Evolutionary conservation across 257 asterid species (phyloP).

Genomic region (Solanum chilense): DNA sequence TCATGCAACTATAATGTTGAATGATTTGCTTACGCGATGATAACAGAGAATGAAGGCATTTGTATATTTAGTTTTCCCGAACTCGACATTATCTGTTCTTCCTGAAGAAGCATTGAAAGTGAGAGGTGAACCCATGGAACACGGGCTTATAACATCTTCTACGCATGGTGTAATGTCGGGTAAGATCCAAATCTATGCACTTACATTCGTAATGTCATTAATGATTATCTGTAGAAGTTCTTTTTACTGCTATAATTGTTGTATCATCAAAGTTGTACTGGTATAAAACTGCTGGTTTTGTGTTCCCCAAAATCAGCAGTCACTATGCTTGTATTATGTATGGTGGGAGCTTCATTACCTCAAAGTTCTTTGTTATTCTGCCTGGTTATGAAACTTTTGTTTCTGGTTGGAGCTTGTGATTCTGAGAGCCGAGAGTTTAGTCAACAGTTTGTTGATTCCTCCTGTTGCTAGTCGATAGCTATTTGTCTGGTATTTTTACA

Average conservation of each 20-base stretch:
- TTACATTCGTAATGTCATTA: neutral
- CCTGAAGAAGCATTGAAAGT: slow-evolving; percentile 33
- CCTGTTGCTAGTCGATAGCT: neutral
- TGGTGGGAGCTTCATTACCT: neutral
- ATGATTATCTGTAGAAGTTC: neutral
- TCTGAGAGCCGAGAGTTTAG: neutral
- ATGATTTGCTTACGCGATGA: neutral
- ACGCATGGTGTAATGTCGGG: slow-evolving; percentile 83
- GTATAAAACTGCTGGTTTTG: neutral
- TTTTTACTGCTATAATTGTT: neutral
- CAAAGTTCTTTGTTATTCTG: neutral
- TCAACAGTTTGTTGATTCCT: neutral
- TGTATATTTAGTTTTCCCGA: slow-evolving; percentile 65
- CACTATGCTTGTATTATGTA: neutral
- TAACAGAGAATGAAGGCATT: slow-evolving; percentile 76
- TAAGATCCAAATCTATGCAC: neutral
- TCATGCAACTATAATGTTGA: neutral
- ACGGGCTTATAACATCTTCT: slow-evolving; percentile 66
- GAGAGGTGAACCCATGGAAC: slow-evolving; percentile 26
- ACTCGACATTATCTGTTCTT: slow-evolving; percentile 46
- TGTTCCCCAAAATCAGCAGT: neutral
- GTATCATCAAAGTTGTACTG: neutral
- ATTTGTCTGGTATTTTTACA: neutral
- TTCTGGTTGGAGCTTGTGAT: neutral
- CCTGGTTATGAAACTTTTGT: neutral